These are phyloP conservation scores for Aspergillus sp. DNA, from an alignment of 2,329 filamentous ascomycete genomes.

Conservation along the genomic window DNA sequence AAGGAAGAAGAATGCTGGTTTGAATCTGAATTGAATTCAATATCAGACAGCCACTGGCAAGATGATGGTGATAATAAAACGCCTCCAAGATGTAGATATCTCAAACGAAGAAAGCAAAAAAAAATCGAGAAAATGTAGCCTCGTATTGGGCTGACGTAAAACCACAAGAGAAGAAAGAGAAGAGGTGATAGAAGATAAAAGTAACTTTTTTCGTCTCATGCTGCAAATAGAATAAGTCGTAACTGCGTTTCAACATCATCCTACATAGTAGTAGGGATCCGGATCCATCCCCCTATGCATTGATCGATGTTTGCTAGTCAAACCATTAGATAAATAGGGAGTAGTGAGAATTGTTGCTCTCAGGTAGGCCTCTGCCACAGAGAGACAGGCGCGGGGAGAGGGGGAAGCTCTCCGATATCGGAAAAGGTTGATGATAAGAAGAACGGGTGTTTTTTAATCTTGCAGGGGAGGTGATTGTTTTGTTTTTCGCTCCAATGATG, in stretches of 20 bases:
- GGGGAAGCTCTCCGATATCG: neutral
- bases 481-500: constrained; percentile 20
- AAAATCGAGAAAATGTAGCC: neutral
- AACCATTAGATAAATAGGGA: constrained; percentile 13
- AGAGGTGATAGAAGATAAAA: neutral
- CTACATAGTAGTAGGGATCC: neutral
- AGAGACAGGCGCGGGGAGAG: neutral
- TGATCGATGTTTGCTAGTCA: constrained; percentile 1
- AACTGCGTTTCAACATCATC: constrained; percentile 15
- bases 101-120: neutral
- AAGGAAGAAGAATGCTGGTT: too few relatives aligned
- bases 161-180: neutral
- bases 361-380: neutral
- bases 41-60: neutral
- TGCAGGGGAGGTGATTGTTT: neutral
- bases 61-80: neutral
- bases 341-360: neutral
- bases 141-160: neutral
- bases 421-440: neutral
- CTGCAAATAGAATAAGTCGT: constrained; percentile 7
- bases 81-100: neutral
- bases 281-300: neutral
- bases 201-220: constrained; percentile 12
- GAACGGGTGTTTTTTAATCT: neutral
- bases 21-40: neutral